phyloP scores from a whole-genome alignment of 768 basidiomycete species.

The Boletus subparvulus region DNA sequence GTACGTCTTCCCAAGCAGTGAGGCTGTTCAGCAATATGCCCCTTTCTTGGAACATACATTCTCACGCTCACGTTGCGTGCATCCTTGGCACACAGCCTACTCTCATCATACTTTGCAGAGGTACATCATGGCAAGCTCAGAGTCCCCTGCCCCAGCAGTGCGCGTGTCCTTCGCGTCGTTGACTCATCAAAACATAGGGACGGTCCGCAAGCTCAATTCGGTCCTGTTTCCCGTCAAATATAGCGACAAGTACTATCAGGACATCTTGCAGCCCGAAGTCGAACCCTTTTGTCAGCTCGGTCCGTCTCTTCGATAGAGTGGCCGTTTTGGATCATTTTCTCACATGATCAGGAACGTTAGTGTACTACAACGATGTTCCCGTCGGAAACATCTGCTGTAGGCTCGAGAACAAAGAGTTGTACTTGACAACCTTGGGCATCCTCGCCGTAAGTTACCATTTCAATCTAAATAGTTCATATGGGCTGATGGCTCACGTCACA shows the following conservation, averaged over 20 bases:
- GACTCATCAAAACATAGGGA: conserved; percentile 81
- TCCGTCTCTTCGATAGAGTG: conserved; percentile 41
- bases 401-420: conserved; percentile 63
- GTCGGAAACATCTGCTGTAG: conserved; percentile 88
- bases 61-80: conserved; percentile 25
- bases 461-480: conserved; percentile 11
- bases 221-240: conserved; percentile 90
- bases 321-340: conserved; percentile 18
- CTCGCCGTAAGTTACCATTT: conserved; percentile 62
- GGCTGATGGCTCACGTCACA: conserved; percentile 13
- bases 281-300: conserved; percentile 89
- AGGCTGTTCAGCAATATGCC: conserved; percentile 7
- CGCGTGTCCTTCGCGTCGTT: conserved; percentile 72
- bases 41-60: conserved; percentile 17
- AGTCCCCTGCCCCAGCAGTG: conserved; percentile 18
- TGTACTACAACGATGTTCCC: conserved; percentile 92
- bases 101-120: not conserved
- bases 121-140: conserved; percentile 25
- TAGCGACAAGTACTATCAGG: conserved; percentile 83
- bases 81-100: conserved; percentile 18
- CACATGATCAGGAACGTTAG: conserved; percentile 41
- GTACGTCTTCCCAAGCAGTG: conserved; percentile 17
- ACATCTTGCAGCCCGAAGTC: conserved; percentile 70
- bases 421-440: conserved; percentile 91
- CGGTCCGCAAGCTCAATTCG: conserved; percentile 57